Evolutionary conservation across 2,329 filamentous ascomycete species (phyloP).

Genomic region (Teratosphaeria pseudoeucalypti): DNA sequence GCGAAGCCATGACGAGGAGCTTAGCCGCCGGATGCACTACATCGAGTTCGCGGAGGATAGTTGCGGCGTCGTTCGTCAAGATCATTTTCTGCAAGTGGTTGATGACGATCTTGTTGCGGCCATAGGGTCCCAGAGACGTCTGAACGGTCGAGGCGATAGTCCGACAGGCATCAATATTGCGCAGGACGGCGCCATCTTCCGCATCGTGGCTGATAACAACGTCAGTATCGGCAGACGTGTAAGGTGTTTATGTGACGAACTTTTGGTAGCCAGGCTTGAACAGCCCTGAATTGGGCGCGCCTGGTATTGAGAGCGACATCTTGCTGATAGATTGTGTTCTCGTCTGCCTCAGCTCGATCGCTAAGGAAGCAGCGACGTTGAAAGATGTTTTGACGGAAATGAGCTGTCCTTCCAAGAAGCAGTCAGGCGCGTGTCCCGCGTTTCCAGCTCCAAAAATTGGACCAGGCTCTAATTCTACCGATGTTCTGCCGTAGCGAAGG

Average conservation of each 20-base stretch:
- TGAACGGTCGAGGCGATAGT: slow-evolving; percentile 93
- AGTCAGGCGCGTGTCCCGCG: background rate
- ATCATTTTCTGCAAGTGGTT: slow-evolving; percentile 99
- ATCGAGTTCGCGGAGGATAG: slow-evolving; percentile 92
- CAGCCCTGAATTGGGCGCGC: slow-evolving; percentile 80
- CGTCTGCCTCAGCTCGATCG: background rate
- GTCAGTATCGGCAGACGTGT: slow-evolving; percentile 22
- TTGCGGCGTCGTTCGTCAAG: slow-evolving; percentile 92
- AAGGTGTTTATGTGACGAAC: slow-evolving; percentile 41
- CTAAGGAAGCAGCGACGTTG: background rate
- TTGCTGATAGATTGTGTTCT: slow-evolving; percentile 10
- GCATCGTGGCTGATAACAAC: slow-evolving; percentile 73
- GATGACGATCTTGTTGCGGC: slow-evolving; percentile 99
- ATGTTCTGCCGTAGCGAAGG: background rate
- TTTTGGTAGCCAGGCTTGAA: slow-evolving; percentile 97
- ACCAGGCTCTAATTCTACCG: background rate
- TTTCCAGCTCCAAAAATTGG: background rate
- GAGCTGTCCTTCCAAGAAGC: background rate
- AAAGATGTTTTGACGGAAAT: background rate
- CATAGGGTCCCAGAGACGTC: slow-evolving; percentile 92
- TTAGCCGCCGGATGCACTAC: slow-evolving; percentile 97
- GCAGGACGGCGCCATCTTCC: slow-evolving; percentile 95
- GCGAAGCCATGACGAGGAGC: slow-evolving; percentile 93
- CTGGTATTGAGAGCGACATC: slow-evolving; percentile 96
- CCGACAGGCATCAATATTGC: slow-evolving; percentile 97